Conservation (phyloP, 495 filamentous ascomycete genomes). For the Pyronema domesticum region DNA sequence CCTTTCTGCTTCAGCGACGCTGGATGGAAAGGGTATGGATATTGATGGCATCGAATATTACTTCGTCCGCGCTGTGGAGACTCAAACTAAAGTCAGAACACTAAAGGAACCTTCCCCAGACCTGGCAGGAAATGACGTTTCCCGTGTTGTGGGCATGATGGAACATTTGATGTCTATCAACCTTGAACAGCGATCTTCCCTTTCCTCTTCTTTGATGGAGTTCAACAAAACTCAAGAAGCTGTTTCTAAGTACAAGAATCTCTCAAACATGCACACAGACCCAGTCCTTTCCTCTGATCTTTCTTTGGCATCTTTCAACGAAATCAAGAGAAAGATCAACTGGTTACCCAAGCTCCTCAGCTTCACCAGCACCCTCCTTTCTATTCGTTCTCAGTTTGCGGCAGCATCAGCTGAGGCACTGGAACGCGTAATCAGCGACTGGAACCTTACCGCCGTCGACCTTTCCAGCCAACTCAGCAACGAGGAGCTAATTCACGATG, state of each 20-base stretch:
- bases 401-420: background rate
- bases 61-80: conserved; percentile 58
- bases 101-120: conserved; percentile 62
- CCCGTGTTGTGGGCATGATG: conserved; percentile 58
- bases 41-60: conserved; percentile 41
- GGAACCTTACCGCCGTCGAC: background rate
- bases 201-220: conserved; percentile 31
- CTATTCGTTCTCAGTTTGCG: conserved; percentile 11
- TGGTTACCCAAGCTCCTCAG: conserved; percentile 18
- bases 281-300: no score
- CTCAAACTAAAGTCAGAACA: conserved; percentile 48
- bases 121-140: conserved; percentile 56
- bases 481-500: conserved; percentile 27
- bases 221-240: conserved; percentile 7
- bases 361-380: conserved; percentile 10
- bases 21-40: background rate
- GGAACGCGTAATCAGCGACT: background rate
- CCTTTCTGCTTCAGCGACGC: conserved; percentile 30
- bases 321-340: conserved; percentile 4
- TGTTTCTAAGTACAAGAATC: conserved; percentile 6
- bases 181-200: conserved; percentile 44
- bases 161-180: conserved; percentile 59
- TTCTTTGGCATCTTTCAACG: background rate
- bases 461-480: background rate
- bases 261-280: conserved; percentile 9